These are phyloP conservation scores for Candida maesae DNA, from an alignment of 805 yeast genomes.

Conservation along the genomic window DNA sequence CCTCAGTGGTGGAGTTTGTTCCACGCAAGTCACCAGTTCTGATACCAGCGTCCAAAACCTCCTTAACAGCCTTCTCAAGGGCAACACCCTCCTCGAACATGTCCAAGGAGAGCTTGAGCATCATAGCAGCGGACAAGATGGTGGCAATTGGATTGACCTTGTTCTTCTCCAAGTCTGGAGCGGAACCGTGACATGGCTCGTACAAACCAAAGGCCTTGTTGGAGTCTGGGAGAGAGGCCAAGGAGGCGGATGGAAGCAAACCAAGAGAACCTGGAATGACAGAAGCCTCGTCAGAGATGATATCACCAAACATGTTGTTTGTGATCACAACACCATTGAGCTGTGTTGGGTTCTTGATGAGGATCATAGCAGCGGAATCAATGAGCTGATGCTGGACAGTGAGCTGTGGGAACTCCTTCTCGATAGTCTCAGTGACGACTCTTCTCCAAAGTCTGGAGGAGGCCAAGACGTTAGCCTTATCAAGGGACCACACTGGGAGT, in stretches of 20 bases:
- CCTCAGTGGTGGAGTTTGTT: constrained; percentile 75
- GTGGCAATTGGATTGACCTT: constrained; percentile 96
- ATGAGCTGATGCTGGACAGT: constrained; percentile 89
- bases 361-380: constrained; percentile 98
- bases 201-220: constrained; percentile 93
- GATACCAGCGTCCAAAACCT: constrained; percentile 75
- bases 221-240: constrained; percentile 95
- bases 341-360: constrained; percentile 85
- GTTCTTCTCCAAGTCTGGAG: constrained; percentile 86
- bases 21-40: constrained; percentile 95
- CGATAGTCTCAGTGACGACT: constrained; percentile 81
- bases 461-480: constrained; percentile 96
- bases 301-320: constrained; percentile 97
- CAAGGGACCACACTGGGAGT: constrained; percentile 90
- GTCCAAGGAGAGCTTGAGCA: constrained; percentile 88
- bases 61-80: constrained; percentile 81
- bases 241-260: constrained; percentile 88
- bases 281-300: constrained; percentile 95
- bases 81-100: constrained; percentile 81
- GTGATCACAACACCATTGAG: constrained; percentile 92
- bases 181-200: constrained; percentile 98
- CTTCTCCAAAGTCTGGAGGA: constrained; percentile 95
- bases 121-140: constrained; percentile 93
- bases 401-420: constrained; percentile 86
- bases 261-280: constrained; percentile 98